Base-by-base conservation (phyloP, 192 early-diverging fungal genomes). In the Gaertneriomyces sp. region DNA sequence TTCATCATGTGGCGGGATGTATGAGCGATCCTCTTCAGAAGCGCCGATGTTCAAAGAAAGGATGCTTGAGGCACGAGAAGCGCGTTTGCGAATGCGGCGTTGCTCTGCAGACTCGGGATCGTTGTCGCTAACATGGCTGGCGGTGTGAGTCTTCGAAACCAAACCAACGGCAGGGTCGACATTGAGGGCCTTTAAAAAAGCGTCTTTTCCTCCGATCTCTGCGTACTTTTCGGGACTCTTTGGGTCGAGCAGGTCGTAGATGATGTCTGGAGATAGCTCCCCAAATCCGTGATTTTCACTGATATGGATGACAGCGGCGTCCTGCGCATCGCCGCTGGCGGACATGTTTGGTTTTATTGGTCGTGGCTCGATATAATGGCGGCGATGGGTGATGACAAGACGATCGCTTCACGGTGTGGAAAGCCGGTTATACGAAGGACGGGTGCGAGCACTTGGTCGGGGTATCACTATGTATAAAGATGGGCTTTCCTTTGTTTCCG, bases 161-260 rank as follows among this genome's bases (percentile, higher is more conserved):
- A 82, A 52, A 17, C 81, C 81, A 33, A 25, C 68, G 8, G 25
- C 39, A 14, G 45, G 42, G 59, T 76, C 70, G 12, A 77, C 60
- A 17, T 76, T 53, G 42, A 83, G 66, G 42, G 60, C 66, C 14
- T 50, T 38, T 33, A 68, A 60, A 11, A 83, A 17, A 14, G 61
- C 74, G 20, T 71, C 58, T 5, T 74, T 51, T 16, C 76, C 74
- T 42, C 78, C 76, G 43, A 74, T 40, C 53, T 62, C 42, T 11
- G 40, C 56, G 19, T 79, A 62, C 17, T 63, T 17, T 42, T 72
- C 70, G 14, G 74, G 74, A 49, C 44, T 61, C 51, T 78, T 77
- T 7, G 76, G 68, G 47, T 81, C 79, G 42, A 81, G 47, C 39
- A 83, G 64, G 19, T 74, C 71, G 19, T 56, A 47, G 40, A 83